Evolutionary conservation across 108 stramenopile genomes (phyloP), one percentile per base, ranked within the genome.

Genomic region (Ochromonas danica): DNA sequence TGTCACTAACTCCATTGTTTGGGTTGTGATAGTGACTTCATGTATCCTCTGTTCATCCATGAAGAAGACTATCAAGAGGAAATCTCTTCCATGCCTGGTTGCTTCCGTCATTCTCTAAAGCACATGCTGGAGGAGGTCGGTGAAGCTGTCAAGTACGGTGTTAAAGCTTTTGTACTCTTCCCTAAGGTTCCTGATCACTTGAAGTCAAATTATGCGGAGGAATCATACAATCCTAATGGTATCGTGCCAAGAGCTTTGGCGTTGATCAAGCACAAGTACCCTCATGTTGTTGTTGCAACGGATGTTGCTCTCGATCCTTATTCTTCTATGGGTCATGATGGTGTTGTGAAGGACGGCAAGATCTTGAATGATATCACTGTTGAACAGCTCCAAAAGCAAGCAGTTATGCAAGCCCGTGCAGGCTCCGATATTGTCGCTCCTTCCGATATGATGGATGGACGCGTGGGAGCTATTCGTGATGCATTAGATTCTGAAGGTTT

Each of bases 221-320:
- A 98, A 87, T 91, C 94, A 28, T 95, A 98, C 92, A 98, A 96
- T 82, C 95, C 95, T 1, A 89, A 93, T 39, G 95, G 95, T 42
- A 95, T 98, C 81, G 94, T 96, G 0, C 95, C 92, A 25, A 89
- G 97, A 43, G 93, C 97, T 31, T 89, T 98, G 78, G 87, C 92
- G 40, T 91, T 95, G 93, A 95, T 96, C 83, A 97, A 97, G 89
- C 90, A 83, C 51, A 88, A 61, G 28, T 85, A 82, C 81, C 97
- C 97, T 27, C 94, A 96, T 60, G 86, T 88, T 0, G 86, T 93
- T 75, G 93, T 96, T 27, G 90, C 89, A 80, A 98, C 97, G 22
- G 97, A 98, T 87, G 93, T 98, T 14, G 97, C 97, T 1, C 83
- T 98, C 62, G 97, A 98, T 83, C 97, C 97, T 3, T 98, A 98